Evolutionary conservation across 805 yeast genomes (phyloP).

Genomic region (Ogataea degrootiae): DNA sequence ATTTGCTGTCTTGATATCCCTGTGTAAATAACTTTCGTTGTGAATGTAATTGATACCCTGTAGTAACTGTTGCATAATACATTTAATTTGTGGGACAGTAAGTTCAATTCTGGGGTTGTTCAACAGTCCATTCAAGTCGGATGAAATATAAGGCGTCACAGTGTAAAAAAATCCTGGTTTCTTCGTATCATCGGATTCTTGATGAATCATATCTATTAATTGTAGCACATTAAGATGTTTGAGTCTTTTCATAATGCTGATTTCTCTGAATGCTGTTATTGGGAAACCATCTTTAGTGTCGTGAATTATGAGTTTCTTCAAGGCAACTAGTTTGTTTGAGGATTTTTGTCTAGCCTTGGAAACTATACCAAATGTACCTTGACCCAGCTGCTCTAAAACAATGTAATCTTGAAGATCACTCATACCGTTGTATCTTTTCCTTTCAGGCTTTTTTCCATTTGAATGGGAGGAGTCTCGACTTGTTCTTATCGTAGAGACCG

Average conservation of each 20-base stretch:
- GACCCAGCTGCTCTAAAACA: constrained; percentile 51
- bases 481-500: background rate
- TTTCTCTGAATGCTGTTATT: constrained; percentile 91
- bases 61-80: constrained; percentile 73
- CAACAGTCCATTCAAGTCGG: constrained; percentile 84
- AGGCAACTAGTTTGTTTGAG: constrained; percentile 67
- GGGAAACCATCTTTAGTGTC: constrained; percentile 83
- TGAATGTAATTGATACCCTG: constrained; percentile 83
- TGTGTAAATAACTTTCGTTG: constrained; percentile 54
- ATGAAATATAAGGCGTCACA: constrained; percentile 89
- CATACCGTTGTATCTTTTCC: constrained; percentile 24
- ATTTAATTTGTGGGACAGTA: constrained; percentile 67
- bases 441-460: background rate
- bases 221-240: constrained; percentile 69
- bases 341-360: constrained; percentile 62
- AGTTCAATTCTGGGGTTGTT: constrained; percentile 70
- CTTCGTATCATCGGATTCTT: constrained; percentile 29
- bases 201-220: constrained; percentile 73
- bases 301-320: constrained; percentile 79
- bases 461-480: background rate
- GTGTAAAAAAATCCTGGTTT: constrained; percentile 56
- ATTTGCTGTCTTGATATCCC: constrained; percentile 97
- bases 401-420: constrained; percentile 28
- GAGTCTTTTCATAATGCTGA: constrained; percentile 69
- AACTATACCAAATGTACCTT: constrained; percentile 89